Conservation (phyloP, 352 stramenopile species). For the Globisporangium carolinianum region DNA sequence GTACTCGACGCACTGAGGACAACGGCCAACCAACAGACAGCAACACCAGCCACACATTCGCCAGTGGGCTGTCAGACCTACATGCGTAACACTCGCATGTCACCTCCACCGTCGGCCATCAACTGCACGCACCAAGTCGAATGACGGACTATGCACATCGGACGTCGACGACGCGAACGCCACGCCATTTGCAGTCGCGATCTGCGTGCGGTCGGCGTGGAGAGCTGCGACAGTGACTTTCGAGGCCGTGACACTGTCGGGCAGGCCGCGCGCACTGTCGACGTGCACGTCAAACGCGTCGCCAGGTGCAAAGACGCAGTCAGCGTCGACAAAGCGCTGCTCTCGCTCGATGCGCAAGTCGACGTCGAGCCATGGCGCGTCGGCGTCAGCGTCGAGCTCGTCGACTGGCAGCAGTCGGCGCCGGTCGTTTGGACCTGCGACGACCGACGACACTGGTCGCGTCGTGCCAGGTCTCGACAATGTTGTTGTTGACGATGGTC, state of each 20-base stretch:
- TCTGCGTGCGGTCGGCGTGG: conserved; percentile 36
- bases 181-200: conserved; percentile 21
- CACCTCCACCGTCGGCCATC: no score
- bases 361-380: conserved; percentile 26
- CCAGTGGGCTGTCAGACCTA: no score
- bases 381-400: conserved; percentile 10
- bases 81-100: no score
- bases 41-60: not conserved
- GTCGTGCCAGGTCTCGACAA: conserved; percentile 23
- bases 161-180: conserved; percentile 16
- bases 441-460: conserved; percentile 15
- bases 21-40: not conserved
- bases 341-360: conserved; percentile 27
- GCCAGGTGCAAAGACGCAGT: conserved; percentile 35
- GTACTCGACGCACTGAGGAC: conserved; percentile 56
- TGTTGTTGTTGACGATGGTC: conserved; percentile 11
- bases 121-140: conserved; percentile 34
- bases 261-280: conserved; percentile 66
- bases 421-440: conserved; percentile 14
- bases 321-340: conserved; percentile 13
- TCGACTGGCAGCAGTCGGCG: conserved; percentile 18
- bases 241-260: conserved; percentile 57
- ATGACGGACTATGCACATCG: conserved; percentile 36
- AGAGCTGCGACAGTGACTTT: conserved; percentile 69
- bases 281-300: conserved; percentile 82